Evolutionary conservation across 805 yeast genomes (phyloP).

Genomic region (Metschnikowia shivogae): DNA sequence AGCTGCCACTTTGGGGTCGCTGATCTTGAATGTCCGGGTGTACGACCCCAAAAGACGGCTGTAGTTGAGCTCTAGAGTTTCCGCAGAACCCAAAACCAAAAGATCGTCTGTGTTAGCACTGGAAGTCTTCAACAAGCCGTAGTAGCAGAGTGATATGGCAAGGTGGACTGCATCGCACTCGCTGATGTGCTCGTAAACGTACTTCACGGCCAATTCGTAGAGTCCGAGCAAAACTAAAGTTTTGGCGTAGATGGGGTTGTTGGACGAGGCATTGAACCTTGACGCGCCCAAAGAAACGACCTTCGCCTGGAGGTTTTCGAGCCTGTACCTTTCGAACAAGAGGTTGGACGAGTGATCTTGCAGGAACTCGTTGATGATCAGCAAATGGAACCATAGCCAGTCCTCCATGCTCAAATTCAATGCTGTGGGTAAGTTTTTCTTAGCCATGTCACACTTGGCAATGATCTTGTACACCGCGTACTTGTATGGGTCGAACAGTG

Average conservation of each 20-base stretch:
- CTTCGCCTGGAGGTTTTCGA: conserved; percentile 69
- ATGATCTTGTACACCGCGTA: conserved; percentile 86
- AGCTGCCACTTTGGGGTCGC: conserved; percentile 89
- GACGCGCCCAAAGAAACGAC: conserved; percentile 69
- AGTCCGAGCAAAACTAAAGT: conserved; percentile 71
- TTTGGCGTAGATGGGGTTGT: conserved; percentile 70
- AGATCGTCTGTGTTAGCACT: conserved; percentile 34
- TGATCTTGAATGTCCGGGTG: conserved; percentile 73
- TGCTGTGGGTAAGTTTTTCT: conserved; percentile 61
- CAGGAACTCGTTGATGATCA: conserved; percentile 57
- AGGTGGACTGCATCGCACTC: conserved; percentile 89
- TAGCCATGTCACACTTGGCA: conserved; percentile 80
- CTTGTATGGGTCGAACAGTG: conserved; percentile 75
- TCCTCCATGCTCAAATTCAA: conserved; percentile 82
- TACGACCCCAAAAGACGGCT: conserved; percentile 73
- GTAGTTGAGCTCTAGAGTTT: conserved; percentile 41
- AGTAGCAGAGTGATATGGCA: conserved; percentile 74
- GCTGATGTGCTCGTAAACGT: conserved; percentile 51
- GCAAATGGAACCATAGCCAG: conserved; percentile 94
- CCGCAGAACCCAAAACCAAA: conserved; percentile 28
- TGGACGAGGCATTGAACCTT: conserved; percentile 61
- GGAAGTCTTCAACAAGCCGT: conserved; percentile 59
- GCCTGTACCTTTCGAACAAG: conserved; percentile 64
- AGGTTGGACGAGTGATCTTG: conserved; percentile 31
- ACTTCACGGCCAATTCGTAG: conserved; percentile 74